Percentiles rank a stretch among this genome's conserved stretches.
Evolutionary conservation across 805 yeast species (phyloP).

Genomic region (Kockiozyma suomiensis): DNA sequence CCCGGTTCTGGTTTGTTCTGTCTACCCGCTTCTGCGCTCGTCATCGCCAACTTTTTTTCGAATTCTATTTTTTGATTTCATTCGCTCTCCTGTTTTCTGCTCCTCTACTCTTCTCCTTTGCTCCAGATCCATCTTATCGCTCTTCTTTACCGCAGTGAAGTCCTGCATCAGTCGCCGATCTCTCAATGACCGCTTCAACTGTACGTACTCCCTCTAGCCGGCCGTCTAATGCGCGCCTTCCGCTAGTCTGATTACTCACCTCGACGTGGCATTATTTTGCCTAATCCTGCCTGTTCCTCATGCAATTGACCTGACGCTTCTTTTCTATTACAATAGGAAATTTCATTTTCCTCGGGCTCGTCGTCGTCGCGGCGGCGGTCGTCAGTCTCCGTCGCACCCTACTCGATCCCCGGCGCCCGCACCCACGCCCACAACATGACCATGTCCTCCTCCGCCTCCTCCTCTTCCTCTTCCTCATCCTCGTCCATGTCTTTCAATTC

Average conservation of each 20-base stretch:
- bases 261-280: background rate
- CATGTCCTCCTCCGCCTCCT: conserved; percentile 28
- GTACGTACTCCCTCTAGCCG: background rate
- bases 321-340: background rate
- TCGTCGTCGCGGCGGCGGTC: conserved; percentile 28
- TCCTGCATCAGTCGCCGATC: background rate
- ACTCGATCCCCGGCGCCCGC: conserved; percentile 32
- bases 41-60: conserved; percentile 12
- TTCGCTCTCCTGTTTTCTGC: background rate
- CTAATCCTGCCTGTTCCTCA: background rate
- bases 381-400: conserved; percentile 32
- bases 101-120: background rate
- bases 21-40: conserved; percentile 10
- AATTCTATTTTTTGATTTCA: background rate
- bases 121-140: background rate
- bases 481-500: conserved; percentile 20
- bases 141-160: background rate
- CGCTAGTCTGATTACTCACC: background rate
- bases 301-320: background rate
- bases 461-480: conserved; percentile 19
- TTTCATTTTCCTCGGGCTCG: conserved; percentile 4
- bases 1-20: conserved; percentile 6
- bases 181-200: background rate
- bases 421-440: conserved; percentile 17
- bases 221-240: background rate